Conservation (phyloP, 2,329 filamentous ascomycete species). For the Xylaria sp. region DNA sequence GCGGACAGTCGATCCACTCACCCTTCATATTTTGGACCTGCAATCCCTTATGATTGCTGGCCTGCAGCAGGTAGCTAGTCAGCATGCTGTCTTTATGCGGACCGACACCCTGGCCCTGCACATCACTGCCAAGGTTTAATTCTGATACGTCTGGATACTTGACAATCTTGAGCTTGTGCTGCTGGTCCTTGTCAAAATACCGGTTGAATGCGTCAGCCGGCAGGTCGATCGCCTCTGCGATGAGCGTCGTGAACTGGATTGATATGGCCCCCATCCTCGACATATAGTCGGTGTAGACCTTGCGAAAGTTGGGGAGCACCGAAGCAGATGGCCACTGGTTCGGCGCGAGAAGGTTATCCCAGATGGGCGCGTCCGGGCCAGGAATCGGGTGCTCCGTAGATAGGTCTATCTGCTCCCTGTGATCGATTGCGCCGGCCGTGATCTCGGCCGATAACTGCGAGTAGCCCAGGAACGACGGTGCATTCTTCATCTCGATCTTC, state of each 20-base stretch:
- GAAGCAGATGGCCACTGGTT: slow-evolving; percentile 77
- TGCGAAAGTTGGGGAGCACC: slow-evolving; percentile 70
- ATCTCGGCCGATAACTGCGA: slow-evolving; percentile 69
- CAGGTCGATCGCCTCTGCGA: slow-evolving; percentile 82
- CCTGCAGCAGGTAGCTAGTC: slow-evolving; percentile 81
- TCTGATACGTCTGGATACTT: slow-evolving; percentile 79
- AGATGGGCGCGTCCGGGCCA: slow-evolving; percentile 65
- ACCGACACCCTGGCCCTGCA: slow-evolving; percentile 67
- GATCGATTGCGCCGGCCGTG: slow-evolving; percentile 77
- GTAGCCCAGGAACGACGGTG: slow-evolving; percentile 73
- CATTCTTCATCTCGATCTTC: slow-evolving; percentile 75
- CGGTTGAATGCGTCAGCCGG: slow-evolving; percentile 71
- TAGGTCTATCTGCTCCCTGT: slow-evolving; percentile 86
- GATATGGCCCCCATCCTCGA: slow-evolving; percentile 73
- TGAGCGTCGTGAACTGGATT: slow-evolving; percentile 76
- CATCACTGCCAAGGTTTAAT: slow-evolving; percentile 52
- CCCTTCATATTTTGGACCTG: slow-evolving; percentile 83
- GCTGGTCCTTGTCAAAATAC: slow-evolving; percentile 76
- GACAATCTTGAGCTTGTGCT: slow-evolving; percentile 90
- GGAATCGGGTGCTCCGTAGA: slow-evolving; percentile 78
- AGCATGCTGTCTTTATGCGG: slow-evolving; percentile 89
- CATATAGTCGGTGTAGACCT: slow-evolving; percentile 77
- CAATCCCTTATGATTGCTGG: slow-evolving; percentile 73
- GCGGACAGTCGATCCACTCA: slow-evolving; percentile 82
- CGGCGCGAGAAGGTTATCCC: slow-evolving; percentile 77